Evolutionary conservation across 2,329 filamentous ascomycete genomes (phyloP).

Genomic region (Pseudopyrenochaeta lycopersici): DNA sequence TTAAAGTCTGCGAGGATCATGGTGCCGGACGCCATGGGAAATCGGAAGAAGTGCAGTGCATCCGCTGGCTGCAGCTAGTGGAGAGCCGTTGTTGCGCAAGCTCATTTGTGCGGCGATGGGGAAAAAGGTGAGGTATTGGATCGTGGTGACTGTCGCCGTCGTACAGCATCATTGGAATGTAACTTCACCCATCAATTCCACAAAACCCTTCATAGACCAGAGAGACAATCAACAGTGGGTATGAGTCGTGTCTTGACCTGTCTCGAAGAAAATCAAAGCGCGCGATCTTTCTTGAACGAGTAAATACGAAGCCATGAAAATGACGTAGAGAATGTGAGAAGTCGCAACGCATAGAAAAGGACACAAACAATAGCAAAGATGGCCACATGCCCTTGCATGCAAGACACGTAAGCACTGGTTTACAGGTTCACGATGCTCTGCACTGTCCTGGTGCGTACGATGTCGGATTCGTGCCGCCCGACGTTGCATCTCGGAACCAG

Average conservation of each 20-base stretch:
- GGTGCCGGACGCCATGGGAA: slow-evolving; percentile 24
- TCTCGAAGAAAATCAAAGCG: slow-evolving; percentile 11
- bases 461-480: slow-evolving; percentile 16
- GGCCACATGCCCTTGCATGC: slow-evolving; percentile 13
- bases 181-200: slow-evolving; percentile 32
- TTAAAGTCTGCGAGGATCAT: slow-evolving; percentile 23
- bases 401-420: slow-evolving; percentile 13
- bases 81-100: slow-evolving; percentile 39
- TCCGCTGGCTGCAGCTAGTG: slow-evolving; percentile 39
- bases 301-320: not conserved
- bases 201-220: slow-evolving; percentile 19
- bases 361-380: slow-evolving; percentile 4
- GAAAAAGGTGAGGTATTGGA: slow-evolving; percentile 25
- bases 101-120: slow-evolving; percentile 33
- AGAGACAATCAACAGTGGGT: slow-evolving; percentile 24
- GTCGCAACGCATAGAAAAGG: slow-evolving; percentile 11
- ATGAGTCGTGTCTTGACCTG: slow-evolving; percentile 18
- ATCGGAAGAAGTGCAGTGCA: slow-evolving; percentile 40
- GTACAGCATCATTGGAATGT: slow-evolving; percentile 45
- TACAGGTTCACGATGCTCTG: slow-evolving; percentile 8
- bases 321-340: slow-evolving; percentile 16
- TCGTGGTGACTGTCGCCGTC: slow-evolving; percentile 28
- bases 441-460: slow-evolving; percentile 1
- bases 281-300: slow-evolving; percentile 6
- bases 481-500: slow-evolving; percentile 35